Percentiles rank a stretch among this genome's conserved stretches.
These are phyloP conservation scores for Colletotrichum lentis DNA, from an alignment of 2,329 filamentous ascomycete species.

Conservation along the genomic window DNA sequence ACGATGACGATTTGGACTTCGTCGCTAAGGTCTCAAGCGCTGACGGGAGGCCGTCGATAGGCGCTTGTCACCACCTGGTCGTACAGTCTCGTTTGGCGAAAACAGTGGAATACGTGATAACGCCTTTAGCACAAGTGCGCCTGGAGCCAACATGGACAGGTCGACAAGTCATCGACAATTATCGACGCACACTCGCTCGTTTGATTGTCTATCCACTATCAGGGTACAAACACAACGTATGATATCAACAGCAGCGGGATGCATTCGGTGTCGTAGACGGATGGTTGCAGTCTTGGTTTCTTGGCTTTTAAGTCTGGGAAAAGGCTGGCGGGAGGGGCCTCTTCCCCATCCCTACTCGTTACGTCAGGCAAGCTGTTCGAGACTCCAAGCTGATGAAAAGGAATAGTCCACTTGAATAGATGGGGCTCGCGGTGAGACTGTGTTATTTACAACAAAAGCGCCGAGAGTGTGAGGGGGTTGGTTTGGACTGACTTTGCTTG, in stretches of 20 bases:
- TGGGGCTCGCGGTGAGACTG: slow-evolving; percentile 25
- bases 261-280: neutral
- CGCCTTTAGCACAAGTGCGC: neutral
- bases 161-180: slow-evolving; percentile 5
- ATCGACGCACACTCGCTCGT: slow-evolving; percentile 15
- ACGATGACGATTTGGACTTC: neutral
- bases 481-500: neutral
- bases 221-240: neutral
- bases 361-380: slow-evolving; percentile 16
- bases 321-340: slow-evolving; percentile 21
- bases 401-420: slow-evolving; percentile 17
- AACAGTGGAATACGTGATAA: slow-evolving; percentile 29
- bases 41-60: slow-evolving; percentile 25
- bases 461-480: slow-evolving; percentile 16
- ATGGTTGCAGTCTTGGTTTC: slow-evolving; percentile 11
- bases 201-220: slow-evolving; percentile 27
- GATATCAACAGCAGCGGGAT: neutral
- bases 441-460: neutral
- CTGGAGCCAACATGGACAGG: neutral
- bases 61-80: slow-evolving; percentile 27
- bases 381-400: slow-evolving; percentile 9
- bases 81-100: slow-evolving; percentile 9
- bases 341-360: slow-evolving; percentile 8
- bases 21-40: slow-evolving; percentile 18
- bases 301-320: slow-evolving; percentile 24